phyloP scores from a whole-genome alignment of 1,284 basidiomycete genomes.

The Fomitopsis pinicola region DNA sequence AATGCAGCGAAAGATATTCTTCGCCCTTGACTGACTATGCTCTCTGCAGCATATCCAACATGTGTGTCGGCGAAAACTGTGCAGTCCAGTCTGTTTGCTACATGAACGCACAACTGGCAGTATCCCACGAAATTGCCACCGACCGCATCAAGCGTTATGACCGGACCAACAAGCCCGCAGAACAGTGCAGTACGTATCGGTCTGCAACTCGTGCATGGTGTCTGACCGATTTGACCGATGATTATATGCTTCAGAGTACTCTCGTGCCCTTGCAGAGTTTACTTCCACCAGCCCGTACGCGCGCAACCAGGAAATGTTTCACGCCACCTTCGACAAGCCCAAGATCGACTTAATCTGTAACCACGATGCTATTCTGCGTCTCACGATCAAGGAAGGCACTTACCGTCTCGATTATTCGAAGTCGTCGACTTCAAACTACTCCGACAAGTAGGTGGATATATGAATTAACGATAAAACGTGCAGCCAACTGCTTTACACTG shows the following conservation, averaged over 20 bases:
- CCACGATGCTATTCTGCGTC: conserved; percentile 22
- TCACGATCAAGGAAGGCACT: conserved; percentile 22
- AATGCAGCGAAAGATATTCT: background rate
- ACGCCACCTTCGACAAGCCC: conserved; percentile 21
- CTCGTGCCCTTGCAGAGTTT: conserved; percentile 20
- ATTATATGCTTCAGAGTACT: conserved; percentile 7
- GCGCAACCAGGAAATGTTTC: conserved; percentile 16
- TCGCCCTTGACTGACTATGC: background rate
- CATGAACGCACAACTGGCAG: conserved; percentile 27
- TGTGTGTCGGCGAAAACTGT: conserved; percentile 29
- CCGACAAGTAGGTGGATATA: conserved; percentile 6
- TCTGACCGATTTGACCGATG: background rate
- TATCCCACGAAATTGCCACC: conserved; percentile 22
- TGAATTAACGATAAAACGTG: background rate
- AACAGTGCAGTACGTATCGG: conserved; percentile 6
- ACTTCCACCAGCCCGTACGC: conserved; percentile 10
- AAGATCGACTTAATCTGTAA: conserved; percentile 26
- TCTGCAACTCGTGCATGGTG: conserved; percentile 4
- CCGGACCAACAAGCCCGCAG: conserved; percentile 12
- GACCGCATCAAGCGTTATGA: conserved; percentile 20
- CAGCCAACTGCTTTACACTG: conserved; percentile 10
- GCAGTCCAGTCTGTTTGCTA: conserved; percentile 27
- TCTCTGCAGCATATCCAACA: conserved; percentile 7
- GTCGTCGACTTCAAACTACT: conserved; percentile 1
- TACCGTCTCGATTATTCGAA: conserved; percentile 18